phyloP scores from a whole-genome alignment of 2,329 filamentous ascomycete genomes.

The Penicillium sp. region DNA sequence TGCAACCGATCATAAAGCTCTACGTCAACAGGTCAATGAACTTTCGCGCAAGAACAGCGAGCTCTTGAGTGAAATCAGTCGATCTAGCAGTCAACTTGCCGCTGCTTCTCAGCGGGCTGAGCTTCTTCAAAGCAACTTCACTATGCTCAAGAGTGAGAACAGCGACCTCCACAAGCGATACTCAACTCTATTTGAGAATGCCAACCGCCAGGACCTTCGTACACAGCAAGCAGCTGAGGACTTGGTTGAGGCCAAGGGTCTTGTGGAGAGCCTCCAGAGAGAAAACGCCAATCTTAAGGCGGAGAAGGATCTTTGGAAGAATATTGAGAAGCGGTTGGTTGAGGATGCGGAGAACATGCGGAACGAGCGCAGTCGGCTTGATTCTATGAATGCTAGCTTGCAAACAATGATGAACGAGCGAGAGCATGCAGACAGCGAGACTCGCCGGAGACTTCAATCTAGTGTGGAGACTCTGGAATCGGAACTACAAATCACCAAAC shows the following conservation, averaged over 20 bases:
- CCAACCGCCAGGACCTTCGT: slow-evolving; percentile 84
- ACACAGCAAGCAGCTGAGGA: slow-evolving; percentile 93
- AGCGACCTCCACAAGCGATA: slow-evolving; percentile 80
- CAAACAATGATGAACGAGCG: slow-evolving; percentile 92
- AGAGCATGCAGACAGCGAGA: slow-evolving; percentile 79
- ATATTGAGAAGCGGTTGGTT: slow-evolving; percentile 81
- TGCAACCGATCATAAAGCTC: slow-evolving; percentile 72
- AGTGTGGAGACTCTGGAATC: slow-evolving; percentile 77
- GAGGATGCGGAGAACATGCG: slow-evolving; percentile 84
- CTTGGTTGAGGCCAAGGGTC: slow-evolving; percentile 77
- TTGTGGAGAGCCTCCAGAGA: slow-evolving; percentile 82
- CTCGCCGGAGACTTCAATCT: slow-evolving; percentile 73
- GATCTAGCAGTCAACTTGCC: slow-evolving; percentile 75
- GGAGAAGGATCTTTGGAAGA: slow-evolving; percentile 92
- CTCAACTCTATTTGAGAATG: slow-evolving; percentile 73
- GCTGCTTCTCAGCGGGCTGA: slow-evolving; percentile 82
- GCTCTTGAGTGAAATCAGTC: slow-evolving; percentile 79
- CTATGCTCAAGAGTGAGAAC: slow-evolving; percentile 81
- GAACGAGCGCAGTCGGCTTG: slow-evolving; percentile 82
- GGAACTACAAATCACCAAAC: slow-evolving; percentile 75
- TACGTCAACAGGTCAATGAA: slow-evolving; percentile 81
- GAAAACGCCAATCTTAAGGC: slow-evolving; percentile 92
- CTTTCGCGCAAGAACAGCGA: slow-evolving; percentile 79
- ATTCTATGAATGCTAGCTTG: slow-evolving; percentile 76
- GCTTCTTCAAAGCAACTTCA: slow-evolving; percentile 86